phyloP scores from a whole-genome alignment of 2,329 filamentous ascomycete species.

The Aspergillus pseudoviridinutans region DNA sequence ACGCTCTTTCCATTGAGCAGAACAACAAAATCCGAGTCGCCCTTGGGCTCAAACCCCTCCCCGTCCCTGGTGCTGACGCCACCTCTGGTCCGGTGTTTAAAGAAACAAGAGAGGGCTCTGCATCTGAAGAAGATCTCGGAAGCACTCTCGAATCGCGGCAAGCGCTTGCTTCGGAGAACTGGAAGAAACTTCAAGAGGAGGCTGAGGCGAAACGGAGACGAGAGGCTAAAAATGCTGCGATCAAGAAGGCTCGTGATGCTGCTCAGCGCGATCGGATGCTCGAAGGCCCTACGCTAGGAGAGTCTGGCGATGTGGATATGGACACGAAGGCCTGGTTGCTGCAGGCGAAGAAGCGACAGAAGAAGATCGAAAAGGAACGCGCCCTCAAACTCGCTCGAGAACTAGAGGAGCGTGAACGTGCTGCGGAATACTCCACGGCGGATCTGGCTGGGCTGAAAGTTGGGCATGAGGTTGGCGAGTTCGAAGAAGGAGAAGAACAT shows the following conservation, averaged over 20 bases:
- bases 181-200: conserved; percentile 63
- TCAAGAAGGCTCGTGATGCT: conserved; percentile 82
- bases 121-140: conserved; percentile 56
- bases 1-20: conserved; percentile 76
- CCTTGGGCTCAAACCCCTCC: conserved; percentile 84
- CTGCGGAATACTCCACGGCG: conserved; percentile 74
- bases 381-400: conserved; percentile 70
- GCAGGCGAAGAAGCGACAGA: conserved; percentile 88
- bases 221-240: conserved; percentile 73
- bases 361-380: conserved; percentile 74
- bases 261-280: conserved; percentile 72
- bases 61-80: conserved; percentile 64
- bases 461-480: conserved; percentile 76
- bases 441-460: conserved; percentile 90
- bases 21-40: conserved; percentile 87
- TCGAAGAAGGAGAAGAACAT: conserved; percentile 77
- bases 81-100: conserved; percentile 55
- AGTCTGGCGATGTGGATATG: conserved; percentile 61
- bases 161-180: conserved; percentile 44
- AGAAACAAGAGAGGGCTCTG: conserved; percentile 44
- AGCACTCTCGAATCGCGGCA: conserved; percentile 74
- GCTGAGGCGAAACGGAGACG: conserved; percentile 68
- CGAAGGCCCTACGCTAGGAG: conserved; percentile 79
- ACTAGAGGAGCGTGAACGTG: conserved; percentile 69
- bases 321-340: conserved; percentile 85